Percentiles rank a stretch among this genome's conserved stretches.
Conservation (phyloP, 768 basidiomycete species). For the Mrakia frigida region DNA sequence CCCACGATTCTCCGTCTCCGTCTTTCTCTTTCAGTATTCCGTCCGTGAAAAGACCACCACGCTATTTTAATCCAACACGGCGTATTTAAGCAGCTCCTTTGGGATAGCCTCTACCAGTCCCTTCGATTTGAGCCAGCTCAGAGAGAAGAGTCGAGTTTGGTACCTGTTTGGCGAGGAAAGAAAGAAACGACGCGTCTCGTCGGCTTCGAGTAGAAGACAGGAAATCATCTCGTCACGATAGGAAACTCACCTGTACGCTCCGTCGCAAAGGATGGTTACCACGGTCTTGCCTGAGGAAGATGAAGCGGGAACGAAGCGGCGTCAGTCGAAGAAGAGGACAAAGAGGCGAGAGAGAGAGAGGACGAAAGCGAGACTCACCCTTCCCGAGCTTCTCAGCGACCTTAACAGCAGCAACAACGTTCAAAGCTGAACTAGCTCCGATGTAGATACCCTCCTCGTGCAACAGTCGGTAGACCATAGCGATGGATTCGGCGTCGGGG, state of each 20-base stretch:
- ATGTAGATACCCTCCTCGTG: conserved; percentile 91
- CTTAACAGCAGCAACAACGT: conserved; percentile 88
- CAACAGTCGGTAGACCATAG: conserved; percentile 87
- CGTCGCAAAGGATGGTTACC: conserved; percentile 87
- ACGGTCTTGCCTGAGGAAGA: conserved; percentile 57
- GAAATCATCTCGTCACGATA: not conserved
- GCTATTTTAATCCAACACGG: conserved; percentile 58
- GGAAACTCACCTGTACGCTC: conserved; percentile 70
- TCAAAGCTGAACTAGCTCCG: conserved; percentile 88
- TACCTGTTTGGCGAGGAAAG: conserved; percentile 46
- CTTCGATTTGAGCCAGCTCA: conserved; percentile 81
- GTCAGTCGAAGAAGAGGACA: not conserved
- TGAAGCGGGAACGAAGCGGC: not conserved
- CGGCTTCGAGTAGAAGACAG: not conserved
- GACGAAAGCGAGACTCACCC: conserved; percentile 47
- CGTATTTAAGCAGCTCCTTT: conserved; percentile 76
- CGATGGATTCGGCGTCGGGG: conserved; percentile 80
- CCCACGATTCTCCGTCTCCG: too few relatives aligned
- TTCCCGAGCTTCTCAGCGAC: conserved; percentile 77
- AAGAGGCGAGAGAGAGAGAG: conserved; percentile 32
- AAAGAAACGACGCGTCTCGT: not conserved
- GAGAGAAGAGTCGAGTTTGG: conserved; percentile 91
- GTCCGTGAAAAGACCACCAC: too few relatives aligned
- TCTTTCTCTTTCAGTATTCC: too few relatives aligned
- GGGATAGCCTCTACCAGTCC: conserved; percentile 73